phyloP scores from a whole-genome alignment of 1,139 yeast species.

The Taphrina betulina region DNA sequence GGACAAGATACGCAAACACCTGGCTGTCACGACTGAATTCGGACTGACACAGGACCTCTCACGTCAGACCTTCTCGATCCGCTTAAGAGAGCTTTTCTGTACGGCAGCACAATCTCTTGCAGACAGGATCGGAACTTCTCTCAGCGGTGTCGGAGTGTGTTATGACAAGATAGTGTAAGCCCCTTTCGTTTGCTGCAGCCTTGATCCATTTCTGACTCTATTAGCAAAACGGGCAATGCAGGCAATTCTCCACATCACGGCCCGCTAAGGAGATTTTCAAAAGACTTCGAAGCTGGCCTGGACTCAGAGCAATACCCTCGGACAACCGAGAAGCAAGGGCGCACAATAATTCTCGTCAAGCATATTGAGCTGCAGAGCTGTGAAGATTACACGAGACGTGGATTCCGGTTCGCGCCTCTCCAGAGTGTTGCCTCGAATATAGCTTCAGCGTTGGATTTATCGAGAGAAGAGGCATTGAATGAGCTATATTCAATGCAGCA shows the following conservation, averaged over 20 bases:
- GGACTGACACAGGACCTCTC: background rate
- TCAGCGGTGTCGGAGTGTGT: conserved; percentile 19
- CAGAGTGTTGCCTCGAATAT: background rate
- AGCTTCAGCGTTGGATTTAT: conserved; percentile 15
- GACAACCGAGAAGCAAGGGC: conserved; percentile 27
- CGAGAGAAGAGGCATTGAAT: background rate
- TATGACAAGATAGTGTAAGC: conserved; percentile 26
- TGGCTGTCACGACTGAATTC: background rate
- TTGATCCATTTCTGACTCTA: background rate
- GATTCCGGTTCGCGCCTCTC: conserved; percentile 27
- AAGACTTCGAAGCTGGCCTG: background rate
- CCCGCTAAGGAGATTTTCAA: background rate
- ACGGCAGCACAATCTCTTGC: conserved; percentile 27
- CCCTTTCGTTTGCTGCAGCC: background rate
- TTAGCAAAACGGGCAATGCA: background rate
- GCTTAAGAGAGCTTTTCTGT: conserved; percentile 26
- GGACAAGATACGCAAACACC: conserved; percentile 9
- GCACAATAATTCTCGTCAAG: conserved; percentile 25
- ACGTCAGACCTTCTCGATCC: conserved; percentile 11
- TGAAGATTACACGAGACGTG: conserved; percentile 1
- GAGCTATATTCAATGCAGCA: conserved; percentile 9
- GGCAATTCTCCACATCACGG: background rate
- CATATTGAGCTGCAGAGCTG: conserved; percentile 5
- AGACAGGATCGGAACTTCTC: conserved; percentile 10
- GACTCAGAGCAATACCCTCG: background rate